Evolutionary conservation across 768 basidiomycete species (phyloP), one percentile per base, ranked within the genome.

Genomic region (Tephrocybe sp.): DNA sequence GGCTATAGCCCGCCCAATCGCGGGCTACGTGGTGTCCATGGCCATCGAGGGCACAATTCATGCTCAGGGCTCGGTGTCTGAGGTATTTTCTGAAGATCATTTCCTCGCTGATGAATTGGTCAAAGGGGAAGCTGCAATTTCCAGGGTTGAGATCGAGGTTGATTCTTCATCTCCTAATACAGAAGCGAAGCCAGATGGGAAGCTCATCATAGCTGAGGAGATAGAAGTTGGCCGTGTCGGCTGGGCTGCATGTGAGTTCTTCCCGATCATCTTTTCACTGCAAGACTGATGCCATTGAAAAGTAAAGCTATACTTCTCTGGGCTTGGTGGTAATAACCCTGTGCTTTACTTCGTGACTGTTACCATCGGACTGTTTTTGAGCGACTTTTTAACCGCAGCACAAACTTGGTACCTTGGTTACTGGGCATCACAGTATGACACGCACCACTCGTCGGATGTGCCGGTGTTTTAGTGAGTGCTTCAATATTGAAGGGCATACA

Each of bases 141-240:
- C 60, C 18, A 57, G 62, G 2, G 57, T 59, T 1, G 60, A 64
- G 27, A 59, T 62, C 34, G 60, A 67, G 51, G 52, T 56, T 15
- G 64, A 61, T 34, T 26, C 53, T 12, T 53, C 57, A 38, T 27
- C 56, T 3, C 54, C 60, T 9, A 52, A 47, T 15, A 55, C 48
- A 16, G 61, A 57, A 25, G 55, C 55, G 12, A 65, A 66, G 37
- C 58, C 60, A n/a, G 73, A 74, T 38, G 83, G 83, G 2, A 84
- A 85, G 58, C 70, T 87, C n/a, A 76, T 86, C 37, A 64, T 83
- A 5, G 77, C 76, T 0, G 86, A 88, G 60, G 86, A 88, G 58
- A 73, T 86, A 37, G 75, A 70, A 6, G 71, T 76, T 44, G 84
- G 85, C 0, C 80, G 78, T 51, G 76, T 87, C 24, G 76, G 78